Conservation (phyloP, 179 eudicot genomes). For the Corrigiola litoralis region DNA sequence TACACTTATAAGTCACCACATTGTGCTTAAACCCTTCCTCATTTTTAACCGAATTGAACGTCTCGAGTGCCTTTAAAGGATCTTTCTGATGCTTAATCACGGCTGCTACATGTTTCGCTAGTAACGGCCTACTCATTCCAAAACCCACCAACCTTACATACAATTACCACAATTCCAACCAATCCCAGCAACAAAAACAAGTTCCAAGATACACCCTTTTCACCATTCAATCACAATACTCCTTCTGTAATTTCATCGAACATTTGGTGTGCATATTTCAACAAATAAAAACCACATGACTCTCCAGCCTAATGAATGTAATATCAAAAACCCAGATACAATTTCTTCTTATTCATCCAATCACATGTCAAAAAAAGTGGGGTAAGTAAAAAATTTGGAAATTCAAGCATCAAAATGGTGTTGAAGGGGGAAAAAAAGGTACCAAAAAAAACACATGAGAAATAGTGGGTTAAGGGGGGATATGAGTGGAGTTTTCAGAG, state of each 20-base stretch:
- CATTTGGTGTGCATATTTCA: conserved; percentile 21
- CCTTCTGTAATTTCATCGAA: conserved; percentile 24
- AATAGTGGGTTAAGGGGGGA: too few species aligned
- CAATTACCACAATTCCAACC: neutral
- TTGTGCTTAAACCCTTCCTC: conserved; percentile 77
- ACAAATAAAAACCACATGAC: neutral
- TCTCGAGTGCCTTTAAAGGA: conserved; percentile 76
- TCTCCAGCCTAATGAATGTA: neutral
- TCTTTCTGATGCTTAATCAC: conserved; percentile 72
- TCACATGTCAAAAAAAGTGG: too few species aligned
- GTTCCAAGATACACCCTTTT: conserved; percentile 5
- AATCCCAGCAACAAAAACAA: neutral
- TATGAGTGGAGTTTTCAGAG: too few species aligned
- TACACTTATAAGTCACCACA: conserved; percentile 56
- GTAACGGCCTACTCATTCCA: conserved; percentile 57
- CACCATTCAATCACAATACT: neutral
- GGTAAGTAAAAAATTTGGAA: too few species aligned
- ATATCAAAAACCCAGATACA: neutral
- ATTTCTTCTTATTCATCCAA: neutral
- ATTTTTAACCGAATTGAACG: conserved; percentile 59
- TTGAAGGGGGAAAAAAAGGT: too few species aligned
- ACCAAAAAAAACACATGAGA: too few species aligned
- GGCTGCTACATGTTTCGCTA: conserved; percentile 87
- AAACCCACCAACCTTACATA: conserved; percentile 6
- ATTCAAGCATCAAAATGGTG: too few species aligned